These are phyloP conservation scores for Lavandula angustifolia DNA, from an alignment of 257 asterid genomes.

Conservation along the genomic window DNA sequence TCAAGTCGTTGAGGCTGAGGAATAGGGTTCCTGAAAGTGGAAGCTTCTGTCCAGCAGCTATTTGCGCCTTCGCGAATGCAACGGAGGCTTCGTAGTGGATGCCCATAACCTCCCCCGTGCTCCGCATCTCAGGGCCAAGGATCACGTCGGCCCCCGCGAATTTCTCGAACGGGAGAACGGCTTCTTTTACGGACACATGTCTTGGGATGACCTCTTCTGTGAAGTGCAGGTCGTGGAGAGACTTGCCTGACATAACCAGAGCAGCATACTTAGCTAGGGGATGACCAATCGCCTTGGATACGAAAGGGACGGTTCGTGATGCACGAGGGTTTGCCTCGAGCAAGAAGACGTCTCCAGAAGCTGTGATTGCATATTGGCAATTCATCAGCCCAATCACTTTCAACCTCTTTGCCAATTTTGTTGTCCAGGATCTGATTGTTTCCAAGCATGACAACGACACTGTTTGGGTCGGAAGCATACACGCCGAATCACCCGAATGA, in stretches of 20 bases:
- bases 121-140: constrained; percentile 97
- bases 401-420: constrained; percentile 76
- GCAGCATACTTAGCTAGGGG: constrained; percentile 96
- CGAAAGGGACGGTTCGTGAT: constrained; percentile 93
- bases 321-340: constrained; percentile 98
- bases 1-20: constrained; percentile 83
- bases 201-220: constrained; percentile 78
- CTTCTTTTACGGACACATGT: constrained; percentile 92
- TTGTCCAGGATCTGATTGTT: constrained; percentile 86
- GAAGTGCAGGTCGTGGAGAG: constrained; percentile 69
- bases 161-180: constrained; percentile 94
- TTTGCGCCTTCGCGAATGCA: constrained; percentile 91
- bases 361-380: constrained; percentile 87
- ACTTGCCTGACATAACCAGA: constrained; percentile 92
- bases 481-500: constrained; percentile 97
- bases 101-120: constrained; percentile 99
- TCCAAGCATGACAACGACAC: constrained; percentile 70
- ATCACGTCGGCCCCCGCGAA: constrained; percentile 94
- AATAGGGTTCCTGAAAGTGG: constrained; percentile 84
- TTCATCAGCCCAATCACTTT: constrained; percentile 90
- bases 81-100: constrained; percentile 62
- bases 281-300: constrained; percentile 94
- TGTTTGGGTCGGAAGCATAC: constrained; percentile 91
- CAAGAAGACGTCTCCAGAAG: constrained; percentile 83
- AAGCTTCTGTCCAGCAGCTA: constrained; percentile 90